Conservation (phyloP, 345 rosid species). For the Salix purpurea region DNA sequence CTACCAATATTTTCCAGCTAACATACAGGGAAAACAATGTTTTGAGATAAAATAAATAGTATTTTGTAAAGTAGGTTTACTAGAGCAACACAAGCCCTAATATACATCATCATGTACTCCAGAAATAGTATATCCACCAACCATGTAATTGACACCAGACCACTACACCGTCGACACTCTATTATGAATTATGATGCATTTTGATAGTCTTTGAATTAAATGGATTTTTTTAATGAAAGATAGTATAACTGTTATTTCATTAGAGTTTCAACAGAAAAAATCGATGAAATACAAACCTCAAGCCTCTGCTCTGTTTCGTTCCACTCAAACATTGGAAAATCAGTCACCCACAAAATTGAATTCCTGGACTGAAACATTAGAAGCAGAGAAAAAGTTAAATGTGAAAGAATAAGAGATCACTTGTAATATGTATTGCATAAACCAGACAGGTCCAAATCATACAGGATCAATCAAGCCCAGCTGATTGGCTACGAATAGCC, state of each 20-base stretch:
- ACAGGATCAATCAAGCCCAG: conserved; percentile 77
- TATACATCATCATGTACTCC: background rate
- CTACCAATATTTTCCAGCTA: background rate
- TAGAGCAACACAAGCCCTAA: background rate
- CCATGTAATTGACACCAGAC: background rate
- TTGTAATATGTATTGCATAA: conserved; percentile 4
- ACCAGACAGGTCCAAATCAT: conserved; percentile 27
- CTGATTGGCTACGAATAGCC: conserved; percentile 63
- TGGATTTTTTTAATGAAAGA: background rate
- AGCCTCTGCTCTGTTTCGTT: conserved; percentile 77
- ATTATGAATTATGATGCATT: background rate
- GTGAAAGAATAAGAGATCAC: background rate
- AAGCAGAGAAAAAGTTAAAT: conserved; percentile 1
- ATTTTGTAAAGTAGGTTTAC: background rate
- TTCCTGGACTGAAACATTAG: conserved; percentile 57
- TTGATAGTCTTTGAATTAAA: background rate
- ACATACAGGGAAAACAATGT: background rate
- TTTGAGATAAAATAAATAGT: background rate
- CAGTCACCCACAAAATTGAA: conserved; percentile 93
- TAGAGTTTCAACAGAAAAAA: conserved; percentile 2
- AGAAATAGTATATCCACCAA: background rate
- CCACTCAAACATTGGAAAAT: conserved; percentile 98
- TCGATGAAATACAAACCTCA: conserved; percentile 54
- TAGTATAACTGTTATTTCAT: background rate
- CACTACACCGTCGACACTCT: background rate